Conservation (phyloP, 176 grass and related monocot genomes). For the Areca catechu region DNA sequence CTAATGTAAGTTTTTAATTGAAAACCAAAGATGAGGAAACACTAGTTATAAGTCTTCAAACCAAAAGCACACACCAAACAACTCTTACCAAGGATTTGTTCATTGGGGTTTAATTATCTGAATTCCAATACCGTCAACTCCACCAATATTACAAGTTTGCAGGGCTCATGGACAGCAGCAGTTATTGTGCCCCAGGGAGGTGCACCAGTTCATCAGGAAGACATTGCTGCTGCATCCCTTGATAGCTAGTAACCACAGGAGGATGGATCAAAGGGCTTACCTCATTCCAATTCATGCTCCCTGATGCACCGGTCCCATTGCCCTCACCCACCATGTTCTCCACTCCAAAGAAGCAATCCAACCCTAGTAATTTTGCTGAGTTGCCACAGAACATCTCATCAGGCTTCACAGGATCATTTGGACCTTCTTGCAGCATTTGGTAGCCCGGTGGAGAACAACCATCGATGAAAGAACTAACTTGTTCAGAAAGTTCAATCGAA, state of each 20-base stretch:
- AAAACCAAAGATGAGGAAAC: too few relatives aligned
- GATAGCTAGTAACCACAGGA: constrained; percentile 14
- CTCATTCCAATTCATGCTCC: constrained; percentile 28
- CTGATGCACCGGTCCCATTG: too few relatives aligned
- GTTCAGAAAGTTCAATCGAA: too few relatives aligned
- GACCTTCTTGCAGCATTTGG: too few relatives aligned
- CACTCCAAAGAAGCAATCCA: constrained; percentile 17
- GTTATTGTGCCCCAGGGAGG: constrained; percentile 16
- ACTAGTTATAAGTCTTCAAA: too few relatives aligned
- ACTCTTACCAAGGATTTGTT: not conserved
- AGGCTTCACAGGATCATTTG: constrained; percentile 8
- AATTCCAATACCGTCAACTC: constrained; percentile 11
- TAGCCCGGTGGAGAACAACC: too few relatives aligned
- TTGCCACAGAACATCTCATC: constrained; percentile 34
- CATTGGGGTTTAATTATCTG: constrained; percentile 5
- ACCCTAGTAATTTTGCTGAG: constrained; percentile 21
- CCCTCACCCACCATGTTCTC: too few relatives aligned
- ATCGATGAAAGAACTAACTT: too few relatives aligned
- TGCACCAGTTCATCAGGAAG: constrained; percentile 16
- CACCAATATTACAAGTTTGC: constrained; percentile 11
- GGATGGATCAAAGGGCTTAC: constrained; percentile 25
- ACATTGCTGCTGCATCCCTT: constrained; percentile 18
- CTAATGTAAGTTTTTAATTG: too few relatives aligned
- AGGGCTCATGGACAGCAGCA: not conserved
- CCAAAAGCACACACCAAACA: too few relatives aligned